These are phyloP conservation scores for Smallanthus sonchifolius DNA, from an alignment of 129 eudicot genomes.

Conservation along the genomic window DNA sequence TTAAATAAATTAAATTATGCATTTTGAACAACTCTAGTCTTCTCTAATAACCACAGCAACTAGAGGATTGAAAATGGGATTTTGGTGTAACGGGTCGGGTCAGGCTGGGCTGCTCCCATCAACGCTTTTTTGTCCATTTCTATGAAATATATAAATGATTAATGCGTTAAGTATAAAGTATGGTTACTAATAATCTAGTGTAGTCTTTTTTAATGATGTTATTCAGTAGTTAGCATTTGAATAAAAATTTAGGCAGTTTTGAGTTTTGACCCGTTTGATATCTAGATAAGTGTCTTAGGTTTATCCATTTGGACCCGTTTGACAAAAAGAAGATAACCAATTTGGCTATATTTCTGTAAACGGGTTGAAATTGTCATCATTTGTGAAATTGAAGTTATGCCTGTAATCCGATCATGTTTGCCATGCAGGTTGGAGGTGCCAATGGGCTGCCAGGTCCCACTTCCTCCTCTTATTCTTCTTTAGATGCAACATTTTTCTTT, in stretches of 20 bases:
- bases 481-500: slow-evolving; percentile 13
- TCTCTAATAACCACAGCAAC: neutral
- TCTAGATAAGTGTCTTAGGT: neutral
- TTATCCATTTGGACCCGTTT: neutral
- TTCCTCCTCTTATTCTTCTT: slow-evolving; percentile 5
- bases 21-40: neutral
- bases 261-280: neutral
- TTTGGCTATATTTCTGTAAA: neutral
- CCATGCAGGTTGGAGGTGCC: slow-evolving; percentile 30
- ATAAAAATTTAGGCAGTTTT: neutral
- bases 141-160: neutral
- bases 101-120: neutral
- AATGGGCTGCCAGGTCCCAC: neutral
- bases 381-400: neutral
- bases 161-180: neutral
- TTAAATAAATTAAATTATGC: neutral
- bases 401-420: neutral
- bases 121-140: neutral
- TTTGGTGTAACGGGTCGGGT: neutral
- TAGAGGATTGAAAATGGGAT: neutral
- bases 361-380: neutral
- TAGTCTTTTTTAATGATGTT: neutral
- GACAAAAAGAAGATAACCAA: neutral
- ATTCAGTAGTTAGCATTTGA: neutral
- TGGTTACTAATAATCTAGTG: no score